Evolutionary conservation across 176 grass and related monocot genomes (phyloP).

Genomic region (Elymus sibiricus): DNA sequence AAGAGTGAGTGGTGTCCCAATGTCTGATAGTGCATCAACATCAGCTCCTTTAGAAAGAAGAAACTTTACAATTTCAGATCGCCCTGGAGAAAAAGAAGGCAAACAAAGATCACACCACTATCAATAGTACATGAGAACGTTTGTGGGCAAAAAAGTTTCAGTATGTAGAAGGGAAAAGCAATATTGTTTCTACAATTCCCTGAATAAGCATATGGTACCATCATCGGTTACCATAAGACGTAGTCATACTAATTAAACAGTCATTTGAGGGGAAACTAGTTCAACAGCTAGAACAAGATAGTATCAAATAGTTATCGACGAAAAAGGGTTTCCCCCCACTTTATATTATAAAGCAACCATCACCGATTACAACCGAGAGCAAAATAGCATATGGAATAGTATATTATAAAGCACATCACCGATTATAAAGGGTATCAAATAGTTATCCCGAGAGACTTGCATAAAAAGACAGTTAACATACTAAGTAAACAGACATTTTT

Average conservation of each 20-base stretch:
- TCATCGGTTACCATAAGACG: background rate
- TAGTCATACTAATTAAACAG: background rate
- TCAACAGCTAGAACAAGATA: background rate
- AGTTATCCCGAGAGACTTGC: background rate
- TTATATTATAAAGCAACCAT: too few species aligned
- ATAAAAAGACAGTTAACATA: background rate
- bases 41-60: constrained; percentile 44
- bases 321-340: too few species aligned
- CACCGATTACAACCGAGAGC: too few species aligned
- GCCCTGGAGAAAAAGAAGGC: constrained; percentile 19
- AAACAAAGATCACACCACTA: constrained; percentile 12
- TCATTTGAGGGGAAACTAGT: background rate
- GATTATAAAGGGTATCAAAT: too few species aligned
- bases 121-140: background rate
- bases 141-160: too few species aligned
- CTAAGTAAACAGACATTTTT: too few species aligned
- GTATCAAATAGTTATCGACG: background rate
- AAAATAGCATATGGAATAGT: too few species aligned
- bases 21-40: constrained; percentile 2
- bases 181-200: background rate
- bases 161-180: background rate
- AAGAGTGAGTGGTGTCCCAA: constrained; percentile 24
- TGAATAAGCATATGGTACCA: background rate
- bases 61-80: constrained; percentile 27
- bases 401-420: too few species aligned